Base-by-base conservation (phyloP, 352 stramenopile species). In the Plasmopara viticola region DNA sequence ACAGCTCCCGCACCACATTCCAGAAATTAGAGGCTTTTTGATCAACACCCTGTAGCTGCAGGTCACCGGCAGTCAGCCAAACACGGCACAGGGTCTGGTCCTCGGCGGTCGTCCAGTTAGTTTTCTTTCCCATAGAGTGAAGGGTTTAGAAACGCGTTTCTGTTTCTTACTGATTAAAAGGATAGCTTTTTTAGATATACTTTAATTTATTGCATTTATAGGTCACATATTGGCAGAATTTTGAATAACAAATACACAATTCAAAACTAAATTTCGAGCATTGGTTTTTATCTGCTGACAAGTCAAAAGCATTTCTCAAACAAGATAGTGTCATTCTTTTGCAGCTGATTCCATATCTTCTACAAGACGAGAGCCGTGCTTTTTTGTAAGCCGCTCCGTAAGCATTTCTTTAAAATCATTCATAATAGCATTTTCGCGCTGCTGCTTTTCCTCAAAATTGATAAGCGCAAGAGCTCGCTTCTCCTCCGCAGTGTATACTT, bases 401-500 rank as follows among this genome's bases (percentile, higher is more conserved):
- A 97, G 71, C 84, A 96, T 98, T 40, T 94, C 79, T 56, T 96
- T 86, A 67, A 98, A 98, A 68, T 99, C 94, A 70, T 93, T 90
- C 87, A 99, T 89, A 56, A 99, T 82, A n/a, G 87, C 79, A 58
- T 96, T 96, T 64, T 99, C 96, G 54, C 97, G 97, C 77, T 99
- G 95, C 67, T 98, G 94, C 68, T 98, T 98, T 71, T 99, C 95
- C 69, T 99, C 96, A 61, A 98, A 96, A 58, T 97, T 98, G 66
- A 99, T 98, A 39, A 99, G 75, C 48, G 96, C 96, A 39, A 99
- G 79, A 9, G 96, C 96, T 28, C 95, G 84, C 68, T 99, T 98
- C 75, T 99, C 97, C 71, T 99, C 96, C 10, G 96, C 96, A 48
- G 89, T 97, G 76, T 98, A 99, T 52, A 99, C 95, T 68, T 99